Evolutionary conservation across 139 green algal species (phyloP).

Genomic region (Tetradesmus lagerheimii): DNA sequence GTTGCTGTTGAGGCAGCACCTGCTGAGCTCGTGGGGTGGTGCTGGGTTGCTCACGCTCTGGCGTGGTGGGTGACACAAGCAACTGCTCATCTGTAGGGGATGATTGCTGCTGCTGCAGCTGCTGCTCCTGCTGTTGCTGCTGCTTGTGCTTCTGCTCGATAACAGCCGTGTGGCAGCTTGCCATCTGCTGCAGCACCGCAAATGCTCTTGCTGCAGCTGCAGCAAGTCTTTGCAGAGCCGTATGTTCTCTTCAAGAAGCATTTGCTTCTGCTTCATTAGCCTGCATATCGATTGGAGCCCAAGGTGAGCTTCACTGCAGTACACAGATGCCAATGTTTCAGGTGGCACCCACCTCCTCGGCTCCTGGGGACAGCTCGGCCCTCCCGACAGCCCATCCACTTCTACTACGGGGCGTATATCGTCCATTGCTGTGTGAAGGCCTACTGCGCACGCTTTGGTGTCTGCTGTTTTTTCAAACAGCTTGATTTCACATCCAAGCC

Average conservation of each 20-base stretch:
- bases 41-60: background rate
- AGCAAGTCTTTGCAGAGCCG: slow-evolving; percentile 12
- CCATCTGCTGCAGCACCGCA: background rate
- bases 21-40: background rate
- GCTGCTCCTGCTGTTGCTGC: background rate
- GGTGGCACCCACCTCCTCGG: background rate
- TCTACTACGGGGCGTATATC: background rate
- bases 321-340: background rate
- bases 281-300: background rate
- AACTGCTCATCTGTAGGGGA: background rate
- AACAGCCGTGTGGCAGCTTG: background rate
- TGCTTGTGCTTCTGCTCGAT: no score
- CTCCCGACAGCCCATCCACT: background rate
- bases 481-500: background rate
- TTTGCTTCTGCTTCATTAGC: background rate
- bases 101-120: background rate
- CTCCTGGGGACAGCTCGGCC: background rate
- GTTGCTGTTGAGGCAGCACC: background rate
- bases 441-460: background rate
- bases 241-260: slow-evolving; percentile 18
- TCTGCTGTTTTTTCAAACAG: background rate
- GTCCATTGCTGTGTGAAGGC: background rate
- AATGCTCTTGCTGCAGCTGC: slow-evolving; percentile 31
- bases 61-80: background rate
- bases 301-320: background rate